phyloP scores from a whole-genome alignment of 305 asterid species.

The Plantago lanceolata region DNA sequence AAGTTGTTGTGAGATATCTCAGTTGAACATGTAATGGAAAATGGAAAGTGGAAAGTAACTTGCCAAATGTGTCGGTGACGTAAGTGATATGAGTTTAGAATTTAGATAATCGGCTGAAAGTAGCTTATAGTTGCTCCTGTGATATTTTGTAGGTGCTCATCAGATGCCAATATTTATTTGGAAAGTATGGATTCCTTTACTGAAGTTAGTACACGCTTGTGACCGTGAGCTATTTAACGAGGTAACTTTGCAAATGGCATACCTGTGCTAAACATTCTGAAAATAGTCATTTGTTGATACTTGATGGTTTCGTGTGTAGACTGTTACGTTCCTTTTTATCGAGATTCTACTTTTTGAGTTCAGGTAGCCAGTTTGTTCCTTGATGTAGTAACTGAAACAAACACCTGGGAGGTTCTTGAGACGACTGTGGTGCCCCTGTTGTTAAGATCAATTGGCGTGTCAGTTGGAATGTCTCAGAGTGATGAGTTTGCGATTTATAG shows the following conservation, averaged over 20 bases:
- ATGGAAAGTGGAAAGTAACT: too few species aligned
- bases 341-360: constrained; percentile 21
- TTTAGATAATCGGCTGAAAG: constrained; percentile 12
- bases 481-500: constrained; percentile 46
- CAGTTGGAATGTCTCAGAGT: constrained; percentile 60
- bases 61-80: too few species aligned
- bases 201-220: constrained; percentile 49
- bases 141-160: constrained; percentile 43
- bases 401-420: constrained; percentile 72
- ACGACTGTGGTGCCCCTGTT: constrained; percentile 59
- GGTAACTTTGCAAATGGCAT: constrained; percentile 41
- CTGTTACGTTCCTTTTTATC: constrained; percentile 14
- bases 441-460: constrained; percentile 61
- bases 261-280: constrained; percentile 15
- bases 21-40: background rate
- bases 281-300: constrained; percentile 17
- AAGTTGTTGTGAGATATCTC: too few species aligned
- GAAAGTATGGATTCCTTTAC: constrained; percentile 63
- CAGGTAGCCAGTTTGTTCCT: constrained; percentile 69
- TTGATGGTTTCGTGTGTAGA: constrained; percentile 17
- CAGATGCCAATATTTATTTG: constrained; percentile 52
- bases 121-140: background rate
- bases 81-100: constrained; percentile 11
- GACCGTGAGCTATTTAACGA: constrained; percentile 51
- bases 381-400: constrained; percentile 55